Conservation (phyloP, 2,329 filamentous ascomycete species). For the Cladosporium velox region DNA sequence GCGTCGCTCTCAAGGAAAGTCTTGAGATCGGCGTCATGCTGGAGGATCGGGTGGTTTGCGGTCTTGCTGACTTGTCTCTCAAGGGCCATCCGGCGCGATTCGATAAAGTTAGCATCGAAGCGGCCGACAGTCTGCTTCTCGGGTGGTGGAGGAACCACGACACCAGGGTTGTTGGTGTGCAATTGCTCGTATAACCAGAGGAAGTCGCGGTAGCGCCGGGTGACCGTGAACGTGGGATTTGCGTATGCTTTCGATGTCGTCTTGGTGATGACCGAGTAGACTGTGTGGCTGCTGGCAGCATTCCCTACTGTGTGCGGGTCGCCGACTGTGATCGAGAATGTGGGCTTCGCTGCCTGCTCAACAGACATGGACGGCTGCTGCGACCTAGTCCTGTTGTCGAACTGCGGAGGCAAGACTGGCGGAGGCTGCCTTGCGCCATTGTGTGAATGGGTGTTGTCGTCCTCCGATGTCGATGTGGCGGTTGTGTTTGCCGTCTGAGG, state of each 20-base stretch:
- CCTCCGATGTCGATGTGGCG: slow-evolving; percentile 53
- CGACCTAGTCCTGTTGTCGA: slow-evolving; percentile 49
- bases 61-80: slow-evolving; percentile 99
- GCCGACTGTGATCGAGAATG: slow-evolving; percentile 86
- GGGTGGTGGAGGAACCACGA: slow-evolving; percentile 91
- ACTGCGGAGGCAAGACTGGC: slow-evolving; percentile 56
- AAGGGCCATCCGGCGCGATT: slow-evolving; percentile 83
- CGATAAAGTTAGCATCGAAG: slow-evolving; percentile 96
- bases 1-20: slow-evolving; percentile 95
- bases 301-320: slow-evolving; percentile 98
- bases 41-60: slow-evolving; percentile 82
- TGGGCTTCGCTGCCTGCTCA: slow-evolving; percentile 90
- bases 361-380: slow-evolving; percentile 81
- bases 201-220: slow-evolving; percentile 92
- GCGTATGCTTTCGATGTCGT: slow-evolving; percentile 96
- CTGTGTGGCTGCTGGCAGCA: slow-evolving; percentile 93
- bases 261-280: slow-evolving; percentile 94
- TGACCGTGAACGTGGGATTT: slow-evolving; percentile 88
- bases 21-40: slow-evolving; percentile 92
- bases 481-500: slow-evolving; percentile 33
- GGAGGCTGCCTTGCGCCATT: slow-evolving; percentile 62
- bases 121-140: slow-evolving; percentile 97
- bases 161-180: slow-evolving; percentile 90
- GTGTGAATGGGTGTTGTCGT: slow-evolving; percentile 57
- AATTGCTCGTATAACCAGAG: slow-evolving; percentile 96